Base-by-base conservation (phyloP, 225 moss, liverwort and hornwort genomes). In the Pseudoscleropodium purum region DNA sequence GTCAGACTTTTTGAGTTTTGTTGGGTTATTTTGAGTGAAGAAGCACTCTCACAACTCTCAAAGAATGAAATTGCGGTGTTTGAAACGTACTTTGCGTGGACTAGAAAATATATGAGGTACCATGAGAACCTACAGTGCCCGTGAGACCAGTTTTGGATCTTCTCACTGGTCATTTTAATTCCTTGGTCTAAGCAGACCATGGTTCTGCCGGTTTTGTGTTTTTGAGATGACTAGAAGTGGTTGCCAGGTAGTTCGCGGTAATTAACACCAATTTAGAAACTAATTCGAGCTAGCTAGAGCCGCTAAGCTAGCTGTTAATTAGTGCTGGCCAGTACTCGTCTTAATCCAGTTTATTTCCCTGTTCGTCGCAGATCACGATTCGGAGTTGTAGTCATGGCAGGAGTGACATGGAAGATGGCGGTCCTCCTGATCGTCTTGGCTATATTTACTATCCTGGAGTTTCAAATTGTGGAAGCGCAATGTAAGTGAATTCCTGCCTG, bases 321-420 rank as follows among this genome's bases (percentile, higher is more conserved):
- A 45, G 45, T 45, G 51, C 45, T n/a, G 30, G 9, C 43, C 9
- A 2, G 54, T 18, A 3, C 54, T 23, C 4, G 19, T 51, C 19
- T 37, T 9, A 37, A 39, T 49, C 73, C 15, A 23, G 4, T 33
- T 41, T 36, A 30, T 34, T 12, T 39, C 57, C 36, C 6, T 74
- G 83, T 56, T 6, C 34, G 31, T 67, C 33, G 75, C 75, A 87
- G 75, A 51, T 60, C 18, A 29, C 54, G 24, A 72, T 18, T 39
- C 60, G 13, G 80, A 49, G 49, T 57, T 36, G 0, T 0, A 36
- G 51, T 6, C 51, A 89, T 89, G 88, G 88, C 62, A 34, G 54
- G 67, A 56, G 59, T 61, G 41, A 67, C 87, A 41, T 89, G 91
- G 89, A 91, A 92, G 72, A 65, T 91, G 56, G 87, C 82, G 87